Percentiles rank a stretch among this genome's conserved stretches.
phyloP scores from a whole-genome alignment of 805 yeast genomes.

The Ogataea nakhonphanomensis region DNA sequence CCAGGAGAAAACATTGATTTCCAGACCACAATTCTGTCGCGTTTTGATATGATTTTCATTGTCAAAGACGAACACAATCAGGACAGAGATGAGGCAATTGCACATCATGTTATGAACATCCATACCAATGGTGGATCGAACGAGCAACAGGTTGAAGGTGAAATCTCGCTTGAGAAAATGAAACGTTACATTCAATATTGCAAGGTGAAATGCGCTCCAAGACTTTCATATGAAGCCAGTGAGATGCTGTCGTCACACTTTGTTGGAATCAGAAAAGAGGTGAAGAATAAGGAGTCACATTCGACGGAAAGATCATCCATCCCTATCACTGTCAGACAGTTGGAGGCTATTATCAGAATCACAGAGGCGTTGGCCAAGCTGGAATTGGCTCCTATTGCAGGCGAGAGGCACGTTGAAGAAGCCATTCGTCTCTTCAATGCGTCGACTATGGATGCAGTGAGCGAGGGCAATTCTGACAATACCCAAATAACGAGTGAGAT shows the following conservation, averaged over 20 bases:
- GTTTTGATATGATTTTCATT: constrained; percentile 98
- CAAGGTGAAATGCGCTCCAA: constrained; percentile 87
- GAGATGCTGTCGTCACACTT: constrained; percentile 89
- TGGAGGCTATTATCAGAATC: constrained; percentile 95
- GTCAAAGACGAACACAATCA: constrained; percentile 94
- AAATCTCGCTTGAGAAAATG: constrained; percentile 87
- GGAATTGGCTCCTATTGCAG: constrained; percentile 76
- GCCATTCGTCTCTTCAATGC: constrained; percentile 93
- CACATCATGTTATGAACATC: constrained; percentile 90
- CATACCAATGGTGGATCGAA: constrained; percentile 71
- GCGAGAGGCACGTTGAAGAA: constrained; percentile 88
- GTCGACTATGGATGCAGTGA: constrained; percentile 90
- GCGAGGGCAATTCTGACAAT: constrained; percentile 50
- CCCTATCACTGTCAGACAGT: constrained; percentile 95
- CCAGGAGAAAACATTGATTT: constrained; percentile 98
- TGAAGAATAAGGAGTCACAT: constrained; percentile 75
- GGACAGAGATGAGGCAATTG: constrained; percentile 80
- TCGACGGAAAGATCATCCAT: constrained; percentile 89
- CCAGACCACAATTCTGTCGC: constrained; percentile 92
- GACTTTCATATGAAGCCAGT: constrained; percentile 83
- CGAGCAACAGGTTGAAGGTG: constrained; percentile 61
- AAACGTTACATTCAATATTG: constrained; percentile 90
- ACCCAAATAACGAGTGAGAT: constrained; percentile 66
- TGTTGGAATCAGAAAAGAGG: constrained; percentile 81
- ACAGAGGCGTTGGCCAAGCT: constrained; percentile 91